phyloP scores from a whole-genome alignment of 2,329 filamentous ascomycete species.

The Neopestalotiopsis sp. region DNA sequence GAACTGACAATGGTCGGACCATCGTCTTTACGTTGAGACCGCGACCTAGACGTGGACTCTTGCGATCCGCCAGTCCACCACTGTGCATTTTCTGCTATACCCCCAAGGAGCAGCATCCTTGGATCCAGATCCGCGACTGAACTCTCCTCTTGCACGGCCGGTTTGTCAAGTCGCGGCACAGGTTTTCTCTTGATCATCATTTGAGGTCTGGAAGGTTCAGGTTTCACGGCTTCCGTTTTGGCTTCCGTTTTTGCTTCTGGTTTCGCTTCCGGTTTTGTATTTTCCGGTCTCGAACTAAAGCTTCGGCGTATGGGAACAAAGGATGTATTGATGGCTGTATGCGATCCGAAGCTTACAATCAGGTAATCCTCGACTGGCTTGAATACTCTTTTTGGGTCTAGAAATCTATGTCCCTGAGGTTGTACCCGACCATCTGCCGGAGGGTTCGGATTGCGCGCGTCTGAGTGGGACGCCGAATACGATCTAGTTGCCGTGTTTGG shows the following conservation, averaged over 20 bases:
- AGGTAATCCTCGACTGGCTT: conserved; percentile 81
- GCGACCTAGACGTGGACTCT: conserved; percentile 38
- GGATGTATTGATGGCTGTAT: conserved; percentile 76
- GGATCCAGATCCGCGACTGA: conserved; percentile 71
- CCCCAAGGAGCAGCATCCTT: conserved; percentile 75
- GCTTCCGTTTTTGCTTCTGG: neutral
- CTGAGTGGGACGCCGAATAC: conserved; percentile 52
- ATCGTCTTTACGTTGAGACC: conserved; percentile 41
- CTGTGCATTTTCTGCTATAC: conserved; percentile 80
- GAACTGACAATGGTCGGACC: conserved; percentile 53
- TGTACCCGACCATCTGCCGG: conserved; percentile 21
- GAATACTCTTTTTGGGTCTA: conserved; percentile 68
- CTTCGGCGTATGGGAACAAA: conserved; percentile 63
- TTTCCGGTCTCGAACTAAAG: conserved; percentile 24
- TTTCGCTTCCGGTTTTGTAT: neutral
- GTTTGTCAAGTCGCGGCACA: conserved; percentile 38
- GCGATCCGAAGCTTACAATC: conserved; percentile 69
- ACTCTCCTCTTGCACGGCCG: conserved; percentile 39
- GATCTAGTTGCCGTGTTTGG: conserved; percentile 39
- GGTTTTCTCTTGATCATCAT: conserved; percentile 36
- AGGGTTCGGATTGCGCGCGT: conserved; percentile 34
- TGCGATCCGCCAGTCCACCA: conserved; percentile 77
- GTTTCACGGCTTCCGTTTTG: neutral
- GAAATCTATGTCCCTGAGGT: neutral
- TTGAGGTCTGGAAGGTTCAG: conserved; percentile 28